phyloP scores from a whole-genome alignment of 306 rosid genomes.

The Quillaja saponaria region DNA sequence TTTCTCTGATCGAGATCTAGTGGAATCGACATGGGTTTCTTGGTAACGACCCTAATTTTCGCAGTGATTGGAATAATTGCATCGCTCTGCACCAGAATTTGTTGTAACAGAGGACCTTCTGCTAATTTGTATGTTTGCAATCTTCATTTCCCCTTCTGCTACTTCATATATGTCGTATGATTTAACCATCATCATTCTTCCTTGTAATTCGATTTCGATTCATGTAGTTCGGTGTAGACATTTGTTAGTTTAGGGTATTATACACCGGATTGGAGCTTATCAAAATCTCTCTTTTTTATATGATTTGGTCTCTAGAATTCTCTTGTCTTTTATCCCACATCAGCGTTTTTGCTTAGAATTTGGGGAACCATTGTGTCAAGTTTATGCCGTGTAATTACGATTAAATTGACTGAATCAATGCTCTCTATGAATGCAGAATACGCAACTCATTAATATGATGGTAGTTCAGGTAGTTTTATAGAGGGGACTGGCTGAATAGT shows the following conservation, averaged over 20 bases:
- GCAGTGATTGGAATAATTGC: conserved; percentile 69
- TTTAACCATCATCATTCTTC: background rate
- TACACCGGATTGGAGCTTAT: background rate
- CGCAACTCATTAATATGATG: too few relatives aligned
- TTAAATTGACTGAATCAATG: too few relatives aligned
- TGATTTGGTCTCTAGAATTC: background rate
- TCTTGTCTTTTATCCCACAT: background rate
- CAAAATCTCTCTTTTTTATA: background rate
- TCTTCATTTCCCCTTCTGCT: background rate
- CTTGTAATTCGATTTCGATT: background rate
- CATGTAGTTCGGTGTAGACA: background rate
- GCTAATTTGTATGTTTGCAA: conserved; percentile 57
- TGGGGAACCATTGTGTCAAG: background rate
- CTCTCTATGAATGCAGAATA: too few relatives aligned
- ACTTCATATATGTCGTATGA: background rate
- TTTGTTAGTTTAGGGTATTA: conserved; percentile 19
- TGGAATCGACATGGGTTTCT: conserved; percentile 70
- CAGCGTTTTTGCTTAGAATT: background rate
- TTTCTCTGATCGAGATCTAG: conserved; percentile 51
- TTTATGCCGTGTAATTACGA: too few relatives aligned
- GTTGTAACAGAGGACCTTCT: conserved; percentile 81
- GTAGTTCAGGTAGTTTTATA: too few relatives aligned
- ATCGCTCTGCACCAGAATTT: conserved; percentile 71
- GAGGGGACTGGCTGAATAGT: too few relatives aligned
- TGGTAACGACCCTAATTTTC: conserved; percentile 75